These are phyloP conservation scores for Camptophora hylomeconis DNA, from an alignment of 2,329 filamentous ascomycete species.

Conservation along the genomic window DNA sequence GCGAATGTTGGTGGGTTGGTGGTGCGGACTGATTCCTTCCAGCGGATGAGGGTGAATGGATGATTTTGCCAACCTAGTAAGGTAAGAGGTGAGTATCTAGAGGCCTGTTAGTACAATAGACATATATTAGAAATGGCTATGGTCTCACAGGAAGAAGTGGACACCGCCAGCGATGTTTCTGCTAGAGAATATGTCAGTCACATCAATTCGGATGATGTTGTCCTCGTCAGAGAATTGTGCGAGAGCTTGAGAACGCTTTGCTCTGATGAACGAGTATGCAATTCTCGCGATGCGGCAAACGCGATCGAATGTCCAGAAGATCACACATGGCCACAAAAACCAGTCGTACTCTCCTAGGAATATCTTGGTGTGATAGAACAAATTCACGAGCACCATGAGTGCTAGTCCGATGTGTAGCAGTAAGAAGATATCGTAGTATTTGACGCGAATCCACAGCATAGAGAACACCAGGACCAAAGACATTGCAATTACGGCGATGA, in stretches of 20 bases:
- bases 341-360: constrained; percentile 36
- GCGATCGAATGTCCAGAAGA: constrained; percentile 37
- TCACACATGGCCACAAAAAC: constrained; percentile 38
- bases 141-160: constrained; percentile 41
- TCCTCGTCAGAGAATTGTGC: constrained; percentile 31
- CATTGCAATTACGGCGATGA: constrained; percentile 27
- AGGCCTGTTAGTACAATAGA: too few relatives aligned
- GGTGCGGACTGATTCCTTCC: constrained; percentile 16
- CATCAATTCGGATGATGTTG: constrained; percentile 35
- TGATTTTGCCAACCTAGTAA: constrained; percentile 38
- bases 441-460: constrained; percentile 31
- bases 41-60: constrained; percentile 34
- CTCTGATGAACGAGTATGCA: constrained; percentile 31
- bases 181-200: constrained; percentile 23
- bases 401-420: constrained; percentile 27
- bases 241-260: constrained; percentile 20
- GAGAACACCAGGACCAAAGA: constrained; percentile 31
- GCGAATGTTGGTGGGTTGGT: constrained; percentile 6
- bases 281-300: constrained; percentile 30
- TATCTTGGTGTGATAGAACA: constrained; percentile 38
- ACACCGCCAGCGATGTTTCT: constrained; percentile 30
- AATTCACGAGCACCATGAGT: constrained; percentile 28
- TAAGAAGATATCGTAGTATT: constrained; percentile 31
- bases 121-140: too few relatives aligned
- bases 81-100: constrained; percentile 32